These are phyloP conservation scores for Colletotrichum zoysiae DNA, from an alignment of 2,329 filamentous ascomycete genomes.

Conservation along the genomic window DNA sequence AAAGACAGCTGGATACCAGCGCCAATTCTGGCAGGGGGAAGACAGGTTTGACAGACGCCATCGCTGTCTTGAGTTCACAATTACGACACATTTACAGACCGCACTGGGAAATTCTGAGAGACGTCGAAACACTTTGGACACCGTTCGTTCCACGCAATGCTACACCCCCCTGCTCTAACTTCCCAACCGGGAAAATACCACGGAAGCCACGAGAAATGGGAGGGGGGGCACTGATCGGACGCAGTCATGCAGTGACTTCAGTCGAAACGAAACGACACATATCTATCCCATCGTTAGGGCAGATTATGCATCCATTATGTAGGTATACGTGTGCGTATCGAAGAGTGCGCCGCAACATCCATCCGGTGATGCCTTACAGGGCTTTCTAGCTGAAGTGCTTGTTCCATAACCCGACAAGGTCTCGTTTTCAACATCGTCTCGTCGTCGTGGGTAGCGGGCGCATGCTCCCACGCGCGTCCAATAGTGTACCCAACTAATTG, in stretches of 20 bases:
- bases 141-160: conserved; percentile 2
- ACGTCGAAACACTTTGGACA: conserved; percentile 30
- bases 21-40: conserved; percentile 20
- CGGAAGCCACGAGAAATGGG: not conserved
- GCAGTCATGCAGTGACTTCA: conserved; percentile 28
- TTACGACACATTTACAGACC: conserved; percentile 7
- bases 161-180: not conserved
- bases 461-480: conserved; percentile 15
- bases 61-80: conserved; percentile 9
- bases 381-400: not conserved
- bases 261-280: conserved; percentile 35
- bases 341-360: not conserved
- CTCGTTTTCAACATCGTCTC: conserved; percentile 11
- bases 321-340: not conserved
- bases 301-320: not conserved
- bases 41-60: conserved; percentile 32
- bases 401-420: conserved; percentile 19
- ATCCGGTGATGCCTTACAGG: not conserved
- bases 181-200: conserved; percentile 29
- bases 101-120: conserved; percentile 25
- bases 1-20: conserved; percentile 34
- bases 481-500: not conserved
- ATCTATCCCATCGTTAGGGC: conserved; percentile 4
- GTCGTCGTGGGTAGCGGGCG: conserved; percentile 1
- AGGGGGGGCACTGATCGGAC: conserved; percentile 27